Evolutionary conservation across 2,329 filamentous ascomycete species (phyloP).

Genomic region (Thelonectria discophora): DNA sequence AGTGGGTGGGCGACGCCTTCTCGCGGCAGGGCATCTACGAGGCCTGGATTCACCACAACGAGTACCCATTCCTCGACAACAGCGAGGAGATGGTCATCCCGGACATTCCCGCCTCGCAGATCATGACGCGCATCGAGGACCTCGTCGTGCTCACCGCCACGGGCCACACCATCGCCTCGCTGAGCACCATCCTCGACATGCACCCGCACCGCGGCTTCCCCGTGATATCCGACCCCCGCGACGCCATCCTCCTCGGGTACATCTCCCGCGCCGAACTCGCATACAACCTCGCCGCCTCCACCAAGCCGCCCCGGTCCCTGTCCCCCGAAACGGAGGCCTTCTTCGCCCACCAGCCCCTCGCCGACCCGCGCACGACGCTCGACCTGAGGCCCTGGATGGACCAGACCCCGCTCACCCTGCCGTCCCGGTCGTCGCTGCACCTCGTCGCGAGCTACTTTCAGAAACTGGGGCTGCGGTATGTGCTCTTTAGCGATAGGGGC

Average conservation of each 20-base stretch:
- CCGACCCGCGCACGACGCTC: slow-evolving; percentile 78
- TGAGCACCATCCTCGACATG: slow-evolving; percentile 74
- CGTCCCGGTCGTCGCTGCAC: slow-evolving; percentile 77
- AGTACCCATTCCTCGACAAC: slow-evolving; percentile 95
- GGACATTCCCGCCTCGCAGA: slow-evolving; percentile 83
- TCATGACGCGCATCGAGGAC: slow-evolving; percentile 94
- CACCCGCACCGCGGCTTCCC: slow-evolving; percentile 92
- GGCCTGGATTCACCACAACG: slow-evolving; percentile 95
- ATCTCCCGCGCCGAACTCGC: slow-evolving; percentile 90
- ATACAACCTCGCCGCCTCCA: slow-evolving; percentile 73
- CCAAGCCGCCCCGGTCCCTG: slow-evolving; percentile 66
- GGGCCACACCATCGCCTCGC: slow-evolving; percentile 83
- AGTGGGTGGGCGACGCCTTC: slow-evolving; percentile 98
- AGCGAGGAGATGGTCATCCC: slow-evolving; percentile 82
- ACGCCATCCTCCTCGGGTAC: slow-evolving; percentile 86
- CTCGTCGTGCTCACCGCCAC: slow-evolving; percentile 86
- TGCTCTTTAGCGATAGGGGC: slow-evolving; percentile 86
- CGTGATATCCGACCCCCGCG: slow-evolving; percentile 79
- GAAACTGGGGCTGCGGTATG: slow-evolving; percentile 88
- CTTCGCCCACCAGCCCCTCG: slow-evolving; percentile 84
- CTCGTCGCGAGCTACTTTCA: slow-evolving; percentile 95
- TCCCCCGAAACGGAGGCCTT: slow-evolving; percentile 79
- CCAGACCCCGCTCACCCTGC: slow-evolving; percentile 92
- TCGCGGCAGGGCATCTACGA: slow-evolving; percentile 95
- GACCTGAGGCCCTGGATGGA: slow-evolving; percentile 99